A percentile compares a stretch with the other conserved stretches of the same genome.
Evolutionary conservation across 805 yeast genomes (phyloP).

Genomic region (Ogataea glucozyma): DNA sequence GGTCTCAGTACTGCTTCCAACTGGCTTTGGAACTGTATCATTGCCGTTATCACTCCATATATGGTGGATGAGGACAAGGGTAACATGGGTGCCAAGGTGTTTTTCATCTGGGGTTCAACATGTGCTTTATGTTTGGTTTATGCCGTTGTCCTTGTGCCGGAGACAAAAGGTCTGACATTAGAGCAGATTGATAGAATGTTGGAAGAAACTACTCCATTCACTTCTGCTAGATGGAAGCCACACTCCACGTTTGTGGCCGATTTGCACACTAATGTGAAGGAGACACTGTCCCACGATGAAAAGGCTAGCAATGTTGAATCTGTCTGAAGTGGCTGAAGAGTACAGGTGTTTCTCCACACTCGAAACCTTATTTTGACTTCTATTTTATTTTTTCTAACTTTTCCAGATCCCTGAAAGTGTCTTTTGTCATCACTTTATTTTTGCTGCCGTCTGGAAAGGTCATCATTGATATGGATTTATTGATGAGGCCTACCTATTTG

Average conservation of each 20-base stretch:
- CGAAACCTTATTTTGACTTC: too few relatives aligned
- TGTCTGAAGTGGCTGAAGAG: not conserved
- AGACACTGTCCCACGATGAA: constrained; percentile 6
- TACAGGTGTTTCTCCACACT: not conserved
- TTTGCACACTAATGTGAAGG: constrained; percentile 6
- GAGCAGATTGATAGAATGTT: constrained; percentile 69
- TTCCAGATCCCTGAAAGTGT: too few relatives aligned
- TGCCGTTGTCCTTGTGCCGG: constrained; percentile 71
- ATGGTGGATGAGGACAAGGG: constrained; percentile 65
- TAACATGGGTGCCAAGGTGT: constrained; percentile 62
- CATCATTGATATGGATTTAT: too few relatives aligned
- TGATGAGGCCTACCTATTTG: too few relatives aligned
- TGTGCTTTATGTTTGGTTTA: constrained; percentile 53
- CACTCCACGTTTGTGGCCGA: constrained; percentile 31
- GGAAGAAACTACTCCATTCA: constrained; percentile 38
- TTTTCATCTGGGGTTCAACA: constrained; percentile 69
- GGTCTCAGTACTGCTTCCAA: constrained; percentile 73
- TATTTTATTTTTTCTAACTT: too few relatives aligned
- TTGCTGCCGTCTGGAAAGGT: too few relatives aligned
- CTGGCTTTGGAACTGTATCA: constrained; percentile 76
- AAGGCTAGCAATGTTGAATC: constrained; percentile 3
- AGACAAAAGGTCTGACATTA: constrained; percentile 77
- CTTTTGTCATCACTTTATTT: too few relatives aligned
- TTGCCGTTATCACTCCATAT: constrained; percentile 74
- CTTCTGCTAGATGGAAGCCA: constrained; percentile 39